A percentile compares a stretch with the other conserved stretches of the same genome.
These are phyloP conservation scores for Chamaecyparis obtusa DNA, from an alignment of 75 land plant species.

Conservation along the genomic window DNA sequence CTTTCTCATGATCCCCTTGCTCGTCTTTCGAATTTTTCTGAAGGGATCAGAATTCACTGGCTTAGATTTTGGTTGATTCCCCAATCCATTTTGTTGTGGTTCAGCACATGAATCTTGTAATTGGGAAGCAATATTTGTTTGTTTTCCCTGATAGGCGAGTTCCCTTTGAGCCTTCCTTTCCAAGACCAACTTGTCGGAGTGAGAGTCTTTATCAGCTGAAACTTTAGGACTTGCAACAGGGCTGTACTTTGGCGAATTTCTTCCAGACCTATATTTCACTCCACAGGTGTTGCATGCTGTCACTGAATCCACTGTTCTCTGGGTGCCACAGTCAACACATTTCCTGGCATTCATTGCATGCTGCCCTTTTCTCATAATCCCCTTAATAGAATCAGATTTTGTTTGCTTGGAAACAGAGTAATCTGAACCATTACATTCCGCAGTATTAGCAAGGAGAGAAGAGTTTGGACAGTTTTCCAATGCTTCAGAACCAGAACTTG, in stretches of 20 bases:
- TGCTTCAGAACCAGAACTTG: not conserved
- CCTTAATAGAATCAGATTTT: not conserved
- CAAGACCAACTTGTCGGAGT: conserved; percentile 71
- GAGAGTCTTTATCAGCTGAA: conserved; percentile 55
- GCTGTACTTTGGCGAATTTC: conserved; percentile 70
- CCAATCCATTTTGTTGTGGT: conserved; percentile 16
- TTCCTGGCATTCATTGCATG: conserved; percentile 28
- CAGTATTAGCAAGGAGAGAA: too few relatives aligned
- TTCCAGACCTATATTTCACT: conserved; percentile 73
- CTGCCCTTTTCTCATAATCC: not conserved
- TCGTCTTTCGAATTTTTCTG: too few relatives aligned
- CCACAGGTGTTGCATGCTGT: conserved; percentile 85
- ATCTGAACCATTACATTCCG: too few relatives aligned
- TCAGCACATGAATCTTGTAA: too few relatives aligned
- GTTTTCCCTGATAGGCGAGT: too few relatives aligned
- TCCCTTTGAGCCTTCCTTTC: conserved; percentile 46
- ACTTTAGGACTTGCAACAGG: conserved; percentile 71
- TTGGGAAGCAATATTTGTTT: not conserved
- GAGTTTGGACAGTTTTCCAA: too few relatives aligned
- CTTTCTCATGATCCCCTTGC: too few relatives aligned
- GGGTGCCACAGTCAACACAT: conserved; percentile 68
- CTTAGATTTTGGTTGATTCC: too few relatives aligned
- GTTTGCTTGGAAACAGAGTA: not conserved
- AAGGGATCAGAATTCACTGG: too few relatives aligned
- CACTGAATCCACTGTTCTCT: conserved; percentile 75